Conservation (phyloP, 164 flowering plant genomes). For the Tetracentron sinense region DNA sequence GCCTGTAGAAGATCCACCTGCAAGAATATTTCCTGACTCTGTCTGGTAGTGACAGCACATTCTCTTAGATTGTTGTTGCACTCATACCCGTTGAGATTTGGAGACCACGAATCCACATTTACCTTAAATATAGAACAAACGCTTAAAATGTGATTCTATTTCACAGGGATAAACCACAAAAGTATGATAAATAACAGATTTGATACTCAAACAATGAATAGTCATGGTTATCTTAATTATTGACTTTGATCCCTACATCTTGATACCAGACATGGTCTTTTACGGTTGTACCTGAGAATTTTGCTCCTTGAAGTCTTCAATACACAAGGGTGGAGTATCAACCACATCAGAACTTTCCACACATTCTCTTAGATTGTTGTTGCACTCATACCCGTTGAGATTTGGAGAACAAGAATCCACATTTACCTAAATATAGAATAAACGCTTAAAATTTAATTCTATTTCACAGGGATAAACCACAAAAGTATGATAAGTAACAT, state of each 20-base stretch:
- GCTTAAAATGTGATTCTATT: not conserved
- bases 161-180: not conserved
- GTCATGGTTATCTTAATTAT: too few relatives aligned
- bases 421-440: slow-evolving; percentile 4
- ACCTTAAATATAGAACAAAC: slow-evolving; percentile 3
- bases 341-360: slow-evolving; percentile 7
- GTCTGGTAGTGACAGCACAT: not conserved
- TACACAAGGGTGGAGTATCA: not conserved
- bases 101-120: slow-evolving; percentile 1
- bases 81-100: not conserved
- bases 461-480: not conserved
- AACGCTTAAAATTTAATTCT: not conserved
- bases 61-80: not conserved
- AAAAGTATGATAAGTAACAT: not conserved
- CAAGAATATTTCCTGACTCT: slow-evolving; percentile 2
- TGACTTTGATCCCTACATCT: not conserved
- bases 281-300: slow-evolving; percentile 9
- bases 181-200: not conserved
- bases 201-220: not conserved
- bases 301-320: not conserved
- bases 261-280: not conserved
- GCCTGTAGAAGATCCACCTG: not conserved
- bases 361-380: not conserved
- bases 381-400: not conserved
- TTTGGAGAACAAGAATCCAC: slow-evolving; percentile 5